Evolutionary conservation across 179 eudicot genomes (phyloP).

Genomic region (Carnegiea gigantea): DNA sequence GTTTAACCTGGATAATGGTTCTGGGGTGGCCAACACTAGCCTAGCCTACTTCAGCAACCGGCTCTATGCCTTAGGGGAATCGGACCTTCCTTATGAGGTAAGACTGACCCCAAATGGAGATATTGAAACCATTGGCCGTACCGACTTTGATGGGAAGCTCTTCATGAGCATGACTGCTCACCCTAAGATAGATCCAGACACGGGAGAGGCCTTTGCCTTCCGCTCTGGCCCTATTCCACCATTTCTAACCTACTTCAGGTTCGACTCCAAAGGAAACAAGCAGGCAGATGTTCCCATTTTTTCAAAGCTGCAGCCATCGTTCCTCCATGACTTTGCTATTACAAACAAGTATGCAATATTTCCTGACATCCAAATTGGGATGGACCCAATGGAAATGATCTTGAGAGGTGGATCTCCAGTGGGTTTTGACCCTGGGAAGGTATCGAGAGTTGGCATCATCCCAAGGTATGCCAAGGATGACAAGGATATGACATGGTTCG

Average conservation of each 20-base stretch:
- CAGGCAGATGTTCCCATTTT: not conserved
- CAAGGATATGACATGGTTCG: conserved; percentile 57
- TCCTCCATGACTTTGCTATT: conserved; percentile 51
- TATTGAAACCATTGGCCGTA: not conserved
- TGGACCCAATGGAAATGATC: conserved; percentile 45
- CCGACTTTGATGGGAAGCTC: not conserved
- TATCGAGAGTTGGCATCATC: conserved; percentile 48
- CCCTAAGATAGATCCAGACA: not conserved
- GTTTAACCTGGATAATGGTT: not conserved
- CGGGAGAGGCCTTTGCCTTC: conserved; percentile 1
- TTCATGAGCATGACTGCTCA: conserved; percentile 8
- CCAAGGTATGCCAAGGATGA: conserved; percentile 51
- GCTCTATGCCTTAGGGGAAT: conserved; percentile 3
- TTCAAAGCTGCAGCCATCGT: not conserved
- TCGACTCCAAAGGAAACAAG: not conserved
- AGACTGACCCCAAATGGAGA: not conserved
- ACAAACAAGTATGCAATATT: conserved; percentile 50
- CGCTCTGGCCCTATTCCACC: conserved; percentile 3
- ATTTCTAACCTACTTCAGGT: conserved; percentile 2
- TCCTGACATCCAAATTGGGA: conserved; percentile 47
- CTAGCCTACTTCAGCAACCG: not conserved
- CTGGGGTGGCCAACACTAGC: not conserved
- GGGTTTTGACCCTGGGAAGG: conserved; percentile 35
- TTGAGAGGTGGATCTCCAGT: conserved; percentile 36
- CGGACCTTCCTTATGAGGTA: conserved; percentile 1